Conservation (phyloP, 306 rosid genomes). For the Senna siamea region DNA sequence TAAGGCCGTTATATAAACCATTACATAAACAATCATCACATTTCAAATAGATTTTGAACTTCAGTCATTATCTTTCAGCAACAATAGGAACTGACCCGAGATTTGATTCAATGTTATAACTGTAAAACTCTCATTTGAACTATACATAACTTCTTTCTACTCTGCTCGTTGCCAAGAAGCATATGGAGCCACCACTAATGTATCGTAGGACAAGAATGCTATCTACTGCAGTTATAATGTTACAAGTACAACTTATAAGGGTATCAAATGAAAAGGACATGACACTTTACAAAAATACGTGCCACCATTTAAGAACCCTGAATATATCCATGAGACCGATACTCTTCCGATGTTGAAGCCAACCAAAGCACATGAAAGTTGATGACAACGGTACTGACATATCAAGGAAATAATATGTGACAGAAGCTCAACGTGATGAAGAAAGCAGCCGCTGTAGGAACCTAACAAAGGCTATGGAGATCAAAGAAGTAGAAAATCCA, state of each 20-base stretch:
- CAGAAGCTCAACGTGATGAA: slow-evolving; percentile 43
- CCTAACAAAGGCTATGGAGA: slow-evolving; percentile 58
- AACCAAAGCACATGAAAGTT: slow-evolving; percentile 57
- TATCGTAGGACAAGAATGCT: slow-evolving; percentile 31
- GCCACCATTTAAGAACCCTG: slow-evolving; percentile 43
- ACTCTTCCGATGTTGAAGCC: slow-evolving; percentile 68
- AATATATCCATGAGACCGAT: slow-evolving; percentile 62
- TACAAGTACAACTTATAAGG: slow-evolving; percentile 11
- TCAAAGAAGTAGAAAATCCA: slow-evolving; percentile 75
- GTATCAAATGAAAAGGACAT: slow-evolving; percentile 15
- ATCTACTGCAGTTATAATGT: slow-evolving; percentile 33
- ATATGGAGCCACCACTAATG: slow-evolving; percentile 13
- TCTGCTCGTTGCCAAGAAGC: not conserved
- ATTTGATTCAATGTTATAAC: slow-evolving; percentile 25
- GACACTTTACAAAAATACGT: slow-evolving; percentile 40
- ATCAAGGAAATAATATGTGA: slow-evolving; percentile 35
- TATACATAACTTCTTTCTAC: slow-evolving; percentile 41
- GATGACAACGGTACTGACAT: slow-evolving; percentile 40
- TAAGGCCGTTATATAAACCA: slow-evolving; percentile 22
- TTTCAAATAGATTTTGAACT: slow-evolving; percentile 2
- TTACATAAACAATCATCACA: not conserved
- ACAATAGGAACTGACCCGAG: slow-evolving; percentile 1
- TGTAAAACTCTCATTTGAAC: slow-evolving; percentile 25
- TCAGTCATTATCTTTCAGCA: not conserved
- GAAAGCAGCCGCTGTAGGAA: slow-evolving; percentile 53